Base-by-base conservation (phyloP, 352 stramenopile genomes). In the Phytophthora rubi region DNA sequence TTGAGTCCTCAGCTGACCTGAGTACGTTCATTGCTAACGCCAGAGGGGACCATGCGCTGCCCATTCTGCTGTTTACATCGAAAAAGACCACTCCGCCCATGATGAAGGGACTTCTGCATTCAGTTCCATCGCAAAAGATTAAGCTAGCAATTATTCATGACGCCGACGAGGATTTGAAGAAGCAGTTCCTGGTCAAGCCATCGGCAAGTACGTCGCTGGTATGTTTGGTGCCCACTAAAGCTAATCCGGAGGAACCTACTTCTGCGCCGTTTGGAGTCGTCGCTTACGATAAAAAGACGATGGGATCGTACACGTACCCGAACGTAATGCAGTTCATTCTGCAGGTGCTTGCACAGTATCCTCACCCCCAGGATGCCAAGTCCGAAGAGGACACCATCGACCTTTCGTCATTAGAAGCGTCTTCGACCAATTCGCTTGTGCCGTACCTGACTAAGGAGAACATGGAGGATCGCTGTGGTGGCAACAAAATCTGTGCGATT, bases 401-500 rank as follows among this genome's bases (percentile, higher is more conserved):
- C 18, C 65, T 78, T 1, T 69, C 73, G n/a, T 71, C 63, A 28
- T 53, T 77, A 2, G 74, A 78, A 2, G 72, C 78, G 32, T 51
- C 54, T n/a, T 66, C 75, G 33, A 59, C 59, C 0, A 56, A 67
- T 21, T 53, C 71, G 6, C 53, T 74, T 42, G 73, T 91, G 13
- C 81, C 83, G n/a, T 89, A 91, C 35, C 9, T 93, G 56, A 77
- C 59, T 8, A 85, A 82, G 49, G 68, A 83, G 8, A 91, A 88
- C 51, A 42, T 91, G 10, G 71, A 79, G 18, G 45, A 81, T 4
- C 59, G 88, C 0, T 95, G 87, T 53, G 58, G 55, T 6, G 83
- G 80, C 54, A 88, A 78, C 65, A 89, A 82, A 28, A 90, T 95
- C 59, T 95, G 87, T 68, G 85, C 81, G 5, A 92, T 95, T 48